Evolutionary conservation across 257 asterid genomes (phyloP).

Genomic region (Solanum medicagineum): DNA sequence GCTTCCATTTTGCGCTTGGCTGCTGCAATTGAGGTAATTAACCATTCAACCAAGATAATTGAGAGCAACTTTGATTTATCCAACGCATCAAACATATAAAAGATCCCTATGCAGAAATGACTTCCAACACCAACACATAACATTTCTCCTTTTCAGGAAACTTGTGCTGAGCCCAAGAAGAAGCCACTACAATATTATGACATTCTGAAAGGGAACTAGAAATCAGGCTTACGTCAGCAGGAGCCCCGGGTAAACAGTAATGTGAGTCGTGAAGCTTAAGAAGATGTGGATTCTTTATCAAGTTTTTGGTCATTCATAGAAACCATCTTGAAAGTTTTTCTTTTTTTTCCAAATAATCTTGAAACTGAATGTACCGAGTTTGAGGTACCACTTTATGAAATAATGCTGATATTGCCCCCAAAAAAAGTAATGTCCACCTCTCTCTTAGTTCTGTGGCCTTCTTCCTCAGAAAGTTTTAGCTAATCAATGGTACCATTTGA

Average conservation of each 20-base stretch:
- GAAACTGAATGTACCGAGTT: neutral
- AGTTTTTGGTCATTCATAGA: neutral
- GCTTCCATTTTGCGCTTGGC: constrained; percentile 18
- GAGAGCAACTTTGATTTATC: neutral
- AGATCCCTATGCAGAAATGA: neutral
- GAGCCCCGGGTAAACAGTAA: neutral
- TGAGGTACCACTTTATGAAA: neutral
- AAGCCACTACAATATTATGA: constrained; percentile 70
- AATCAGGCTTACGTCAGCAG: neutral
- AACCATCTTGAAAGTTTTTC: neutral
- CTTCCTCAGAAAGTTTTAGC: neutral
- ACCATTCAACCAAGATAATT: neutral
- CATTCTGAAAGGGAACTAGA: constrained; percentile 54
- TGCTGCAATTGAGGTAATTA: constrained; percentile 68
- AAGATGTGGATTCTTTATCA: neutral
- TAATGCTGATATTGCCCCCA: neutral
- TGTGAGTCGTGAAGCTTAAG: neutral
- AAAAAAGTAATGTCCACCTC: too few relatives aligned
- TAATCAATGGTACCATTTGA: neutral
- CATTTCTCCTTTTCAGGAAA: constrained; percentile 37
- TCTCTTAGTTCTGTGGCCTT: too few relatives aligned
- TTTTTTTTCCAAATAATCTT: neutral
- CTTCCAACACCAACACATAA: neutral
- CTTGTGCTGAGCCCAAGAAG: constrained; percentile 50
- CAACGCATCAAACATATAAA: neutral